Conservation (phyloP, 2,329 filamentous ascomycete genomes). For the Diaporthe nobilis region DNA sequence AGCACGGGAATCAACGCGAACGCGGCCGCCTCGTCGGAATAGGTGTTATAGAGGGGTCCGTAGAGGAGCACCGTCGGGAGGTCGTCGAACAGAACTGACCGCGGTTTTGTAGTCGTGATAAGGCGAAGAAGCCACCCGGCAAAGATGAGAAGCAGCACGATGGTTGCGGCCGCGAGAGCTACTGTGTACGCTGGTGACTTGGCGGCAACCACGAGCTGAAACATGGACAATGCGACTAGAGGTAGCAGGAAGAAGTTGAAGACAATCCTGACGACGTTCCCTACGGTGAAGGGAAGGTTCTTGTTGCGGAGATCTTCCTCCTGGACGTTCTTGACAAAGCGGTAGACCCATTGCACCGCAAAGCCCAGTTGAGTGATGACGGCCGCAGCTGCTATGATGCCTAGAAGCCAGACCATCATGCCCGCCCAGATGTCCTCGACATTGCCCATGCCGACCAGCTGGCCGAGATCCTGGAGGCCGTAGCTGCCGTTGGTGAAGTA, state of each 20-base stretch:
- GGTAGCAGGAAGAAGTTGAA: conserved; percentile 95
- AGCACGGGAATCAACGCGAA: conserved; percentile 91
- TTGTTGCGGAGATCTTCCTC: conserved; percentile 93
- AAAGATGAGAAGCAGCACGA: conserved; percentile 80
- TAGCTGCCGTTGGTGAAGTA: conserved; percentile 84
- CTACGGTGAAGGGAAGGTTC: conserved; percentile 88
- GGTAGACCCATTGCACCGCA: conserved; percentile 80
- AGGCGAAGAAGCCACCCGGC: conserved; percentile 84
- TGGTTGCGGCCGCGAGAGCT: conserved; percentile 80
- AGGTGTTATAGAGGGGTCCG: conserved; percentile 96
- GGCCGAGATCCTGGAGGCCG: conserved; percentile 83
- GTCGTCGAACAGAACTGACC: conserved; percentile 93
- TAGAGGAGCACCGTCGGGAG: conserved; percentile 90
- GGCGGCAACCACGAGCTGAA: conserved; percentile 85
- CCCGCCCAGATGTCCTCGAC: conserved; percentile 91
- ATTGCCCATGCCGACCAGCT: conserved; percentile 84
- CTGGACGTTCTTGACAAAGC: conserved; percentile 76
- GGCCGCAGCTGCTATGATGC: conserved; percentile 78
- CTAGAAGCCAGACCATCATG: conserved; percentile 91
- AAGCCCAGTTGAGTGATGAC: conserved; percentile 84
- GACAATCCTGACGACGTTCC: conserved; percentile 85
- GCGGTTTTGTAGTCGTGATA: conserved; percentile 84
- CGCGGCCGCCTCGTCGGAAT: conserved; percentile 90
- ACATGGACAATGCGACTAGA: conserved; percentile 87
- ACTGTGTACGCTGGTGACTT: conserved; percentile 79